Evolutionary conservation across 2,329 filamentous ascomycete species (phyloP).

Genomic region (Cladophialophora yegresii): DNA sequence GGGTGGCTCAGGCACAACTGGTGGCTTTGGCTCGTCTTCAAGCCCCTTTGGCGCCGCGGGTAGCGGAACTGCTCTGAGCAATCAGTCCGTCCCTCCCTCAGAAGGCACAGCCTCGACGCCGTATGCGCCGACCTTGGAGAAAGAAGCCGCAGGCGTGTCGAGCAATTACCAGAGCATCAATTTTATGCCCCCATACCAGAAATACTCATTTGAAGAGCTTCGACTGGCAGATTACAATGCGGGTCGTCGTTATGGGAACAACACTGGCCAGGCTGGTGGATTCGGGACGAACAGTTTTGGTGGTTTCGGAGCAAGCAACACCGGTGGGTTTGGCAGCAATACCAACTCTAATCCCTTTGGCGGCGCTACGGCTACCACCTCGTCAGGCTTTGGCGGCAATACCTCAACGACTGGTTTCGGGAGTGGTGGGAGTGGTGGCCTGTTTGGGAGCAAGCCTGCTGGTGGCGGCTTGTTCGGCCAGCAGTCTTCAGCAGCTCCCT

Average conservation of each 20-base stretch:
- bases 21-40: slow-evolving; percentile 43
- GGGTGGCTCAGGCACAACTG: slow-evolving; percentile 35
- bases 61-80: slow-evolving; percentile 48
- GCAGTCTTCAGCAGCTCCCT: slow-evolving; percentile 40
- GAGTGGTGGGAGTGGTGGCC: slow-evolving; percentile 51
- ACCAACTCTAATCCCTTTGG: slow-evolving; percentile 41
- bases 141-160: slow-evolving; percentile 44
- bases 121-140: slow-evolving; percentile 50
- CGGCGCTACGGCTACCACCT: slow-evolving; percentile 43
- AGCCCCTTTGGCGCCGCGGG: slow-evolving; percentile 41
- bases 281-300: slow-evolving; percentile 68
- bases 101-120: slow-evolving; percentile 51
- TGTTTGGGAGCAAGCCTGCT: slow-evolving; percentile 47
- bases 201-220: slow-evolving; percentile 85
- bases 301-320: slow-evolving; percentile 43
- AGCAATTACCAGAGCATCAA: slow-evolving; percentile 54
- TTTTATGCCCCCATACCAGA: slow-evolving; percentile 60
- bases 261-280: slow-evolving; percentile 74
- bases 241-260: slow-evolving; percentile 80
- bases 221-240: slow-evolving; percentile 84
- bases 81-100: slow-evolving; percentile 43
- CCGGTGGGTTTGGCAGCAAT: slow-evolving; percentile 33
- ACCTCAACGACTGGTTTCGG: slow-evolving; percentile 44
- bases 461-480: slow-evolving; percentile 34
- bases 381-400: slow-evolving; percentile 43